A percentile compares a stretch with the other conserved stretches of the same genome.
phyloP scores from a whole-genome alignment of 1,139 yeast species.

The Arxiozyma slooffiae region DNA sequence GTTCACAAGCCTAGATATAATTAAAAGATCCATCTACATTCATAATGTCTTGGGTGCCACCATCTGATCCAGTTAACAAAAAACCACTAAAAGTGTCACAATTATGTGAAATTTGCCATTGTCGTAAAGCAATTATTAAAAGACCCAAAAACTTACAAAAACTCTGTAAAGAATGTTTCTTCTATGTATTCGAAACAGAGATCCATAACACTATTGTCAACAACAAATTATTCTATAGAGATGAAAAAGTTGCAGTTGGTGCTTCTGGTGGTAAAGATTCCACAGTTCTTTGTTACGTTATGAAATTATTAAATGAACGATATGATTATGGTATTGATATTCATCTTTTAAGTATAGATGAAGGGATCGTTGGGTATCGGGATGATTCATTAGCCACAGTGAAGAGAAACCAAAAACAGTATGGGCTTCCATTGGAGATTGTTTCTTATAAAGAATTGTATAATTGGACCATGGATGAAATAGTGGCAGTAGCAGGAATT shows the following conservation, averaged over 20 bases:
- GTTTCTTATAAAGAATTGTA: slow-evolving; percentile 84
- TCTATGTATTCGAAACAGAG: slow-evolving; percentile 84
- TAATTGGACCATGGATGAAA: slow-evolving; percentile 97
- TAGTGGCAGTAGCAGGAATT: slow-evolving; percentile 89
- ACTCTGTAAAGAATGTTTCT: slow-evolving; percentile 88
- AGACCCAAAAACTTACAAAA: slow-evolving; percentile 89
- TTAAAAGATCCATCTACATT: neutral
- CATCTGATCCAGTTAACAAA: slow-evolving; percentile 29
- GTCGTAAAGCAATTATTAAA: slow-evolving; percentile 75
- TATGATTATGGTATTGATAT: slow-evolving; percentile 77
- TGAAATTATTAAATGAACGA: slow-evolving; percentile 80
- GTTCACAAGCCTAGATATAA: neutral
- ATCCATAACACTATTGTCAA: slow-evolving; percentile 79
- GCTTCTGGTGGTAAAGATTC: slow-evolving; percentile 99
- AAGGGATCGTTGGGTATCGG: slow-evolving; percentile 93
- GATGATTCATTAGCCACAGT: slow-evolving; percentile 97
- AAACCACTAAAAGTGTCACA: slow-evolving; percentile 35
- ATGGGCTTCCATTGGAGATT: slow-evolving; percentile 78
- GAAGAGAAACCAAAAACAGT: slow-evolving; percentile 81
- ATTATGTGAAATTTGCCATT: slow-evolving; percentile 78
- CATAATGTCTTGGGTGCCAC: slow-evolving; percentile 24
- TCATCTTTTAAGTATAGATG: slow-evolving; percentile 81
- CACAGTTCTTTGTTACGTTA: slow-evolving; percentile 81
- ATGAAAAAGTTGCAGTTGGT: slow-evolving; percentile 90
- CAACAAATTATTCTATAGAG: slow-evolving; percentile 59